Percentiles rank a stretch among this genome's conserved stretches.
These are phyloP conservation scores for Sarocladiaceae sp. DNA, from an alignment of 2,329 filamentous ascomycete genomes.

Conservation along the genomic window DNA sequence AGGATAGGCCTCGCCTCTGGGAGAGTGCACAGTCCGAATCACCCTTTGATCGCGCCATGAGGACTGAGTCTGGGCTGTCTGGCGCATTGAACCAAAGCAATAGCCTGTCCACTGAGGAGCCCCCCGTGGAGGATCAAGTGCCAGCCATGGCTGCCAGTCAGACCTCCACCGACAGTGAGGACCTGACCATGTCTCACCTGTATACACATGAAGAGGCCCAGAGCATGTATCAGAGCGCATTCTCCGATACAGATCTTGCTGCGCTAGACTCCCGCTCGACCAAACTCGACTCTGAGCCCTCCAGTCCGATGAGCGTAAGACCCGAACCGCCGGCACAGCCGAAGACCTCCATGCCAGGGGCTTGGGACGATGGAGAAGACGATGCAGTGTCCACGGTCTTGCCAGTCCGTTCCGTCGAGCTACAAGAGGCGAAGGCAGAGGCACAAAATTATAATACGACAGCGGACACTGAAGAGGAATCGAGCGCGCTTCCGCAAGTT, in stretches of 20 bases:
- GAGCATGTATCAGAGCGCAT: constrained; percentile 81
- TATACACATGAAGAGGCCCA: constrained; percentile 78
- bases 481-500: neutral
- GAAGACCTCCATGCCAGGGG: constrained; percentile 41
- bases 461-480: constrained; percentile 9
- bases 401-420: constrained; percentile 12
- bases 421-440: neutral
- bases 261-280: no score
- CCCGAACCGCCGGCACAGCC: no score
- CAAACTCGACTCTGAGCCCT: neutral
- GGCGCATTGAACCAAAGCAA: neutral
- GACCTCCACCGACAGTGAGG: constrained; percentile 20
- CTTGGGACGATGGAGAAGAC: constrained; percentile 40
- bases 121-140: neutral
- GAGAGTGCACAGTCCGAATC: constrained; percentile 7
- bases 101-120: neutral
- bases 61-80: neutral
- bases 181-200: constrained; percentile 61
- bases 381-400: constrained; percentile 7
- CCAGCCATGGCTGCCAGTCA: constrained; percentile 11
- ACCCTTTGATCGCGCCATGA: constrained; percentile 7
- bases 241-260: constrained; percentile 34
- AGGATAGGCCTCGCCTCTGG: neutral
- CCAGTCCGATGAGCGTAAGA: no score
- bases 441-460: constrained; percentile 11